Evolutionary conservation across 139 green algal genomes (phyloP).

Genomic region (Chlorella vulgaris): DNA sequence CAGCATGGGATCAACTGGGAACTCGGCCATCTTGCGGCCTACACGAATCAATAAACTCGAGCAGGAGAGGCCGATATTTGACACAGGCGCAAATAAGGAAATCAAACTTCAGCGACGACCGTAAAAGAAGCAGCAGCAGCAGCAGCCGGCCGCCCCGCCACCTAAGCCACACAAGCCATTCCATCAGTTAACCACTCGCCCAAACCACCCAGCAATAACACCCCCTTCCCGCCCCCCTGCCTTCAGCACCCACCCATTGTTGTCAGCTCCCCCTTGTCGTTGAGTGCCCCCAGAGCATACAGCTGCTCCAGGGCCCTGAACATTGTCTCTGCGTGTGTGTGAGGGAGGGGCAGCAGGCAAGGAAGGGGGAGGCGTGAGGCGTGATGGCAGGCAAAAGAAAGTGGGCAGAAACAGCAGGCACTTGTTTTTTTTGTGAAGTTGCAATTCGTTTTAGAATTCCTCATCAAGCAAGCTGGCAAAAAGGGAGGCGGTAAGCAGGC

Average conservation of each 20-base stretch:
- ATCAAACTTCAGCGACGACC: neutral
- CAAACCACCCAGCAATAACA: neutral
- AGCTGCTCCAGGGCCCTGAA: constrained; percentile 93
- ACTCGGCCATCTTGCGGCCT: constrained; percentile 95
- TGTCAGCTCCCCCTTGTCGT: constrained; percentile 91
- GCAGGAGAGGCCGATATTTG: neutral
- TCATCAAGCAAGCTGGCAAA: too few relatives aligned
- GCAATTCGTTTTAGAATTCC: too few relatives aligned
- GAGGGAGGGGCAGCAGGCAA: neutral
- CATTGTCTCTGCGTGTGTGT: constrained; percentile 77
- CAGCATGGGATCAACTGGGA: constrained; percentile 97
- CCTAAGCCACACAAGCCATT: too few relatives aligned
- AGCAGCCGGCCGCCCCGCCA: too few relatives aligned
- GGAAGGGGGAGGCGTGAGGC: too few relatives aligned
- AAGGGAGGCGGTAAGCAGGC: too few relatives aligned
- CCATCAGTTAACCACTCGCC: neutral
- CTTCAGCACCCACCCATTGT: constrained; percentile 75
- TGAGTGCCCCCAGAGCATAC: constrained; percentile 97
- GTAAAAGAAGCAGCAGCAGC: neutral
- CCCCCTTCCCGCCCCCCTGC: too few relatives aligned
- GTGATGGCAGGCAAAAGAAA: too few relatives aligned
- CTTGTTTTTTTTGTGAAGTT: too few relatives aligned
- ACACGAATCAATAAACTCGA: neutral
- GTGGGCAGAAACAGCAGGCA: too few relatives aligned
- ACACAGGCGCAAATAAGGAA: too few relatives aligned